Evolutionary conservation across 106 monocot genomes (phyloP), one percentile per base, ranked within the genome.

Genomic region (Apostasia shenzhenica): DNA sequence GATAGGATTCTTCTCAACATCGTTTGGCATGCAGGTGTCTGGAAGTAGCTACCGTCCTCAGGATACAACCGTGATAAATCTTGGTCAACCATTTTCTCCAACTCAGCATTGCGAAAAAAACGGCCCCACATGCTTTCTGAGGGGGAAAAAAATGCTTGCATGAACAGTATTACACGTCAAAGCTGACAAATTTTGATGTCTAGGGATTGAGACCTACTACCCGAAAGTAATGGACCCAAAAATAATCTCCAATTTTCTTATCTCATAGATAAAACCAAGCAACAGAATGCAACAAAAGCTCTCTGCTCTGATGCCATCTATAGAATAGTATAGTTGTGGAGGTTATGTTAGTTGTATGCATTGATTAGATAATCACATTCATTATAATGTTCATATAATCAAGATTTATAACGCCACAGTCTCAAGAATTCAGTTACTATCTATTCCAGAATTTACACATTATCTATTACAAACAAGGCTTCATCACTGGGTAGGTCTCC

Each of bases 1-100:
- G 87, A 62, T 6, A 94, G 54, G 70, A 90, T 94, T 58, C 87
- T 82, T 71, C 90, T 81, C 50, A 94, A 72, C 84, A 94, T 87
- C 54, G 78, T 72, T 77, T 94, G 94, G 55, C 90, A 94, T 40
- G 65, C 67, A 42, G 82, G 72, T 9, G 84, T 87, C 59, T 90
- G 94, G 57, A 94, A 90, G 80, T 87, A 94, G 70, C 73, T 76
- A 1, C 74, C 84, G 73, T 90, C 70, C 72, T 86, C 89, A 14
- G 89, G 86, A 82, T 94, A 94, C 74, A 94, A 58, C 12, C 94
- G 82, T 11, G 94, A 85, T 46, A 94, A 75, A 78, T 94, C 94
- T 70, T 90, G 84, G 49, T 90, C 84, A 5, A 94, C 77, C 65
- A 74, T 77, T 67, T 78, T 90, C 58, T 84, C 89, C 63, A 93